phyloP scores from a whole-genome alignment of 2,329 filamentous ascomycete genomes.

The Teratosphaeriaceae sp. region DNA sequence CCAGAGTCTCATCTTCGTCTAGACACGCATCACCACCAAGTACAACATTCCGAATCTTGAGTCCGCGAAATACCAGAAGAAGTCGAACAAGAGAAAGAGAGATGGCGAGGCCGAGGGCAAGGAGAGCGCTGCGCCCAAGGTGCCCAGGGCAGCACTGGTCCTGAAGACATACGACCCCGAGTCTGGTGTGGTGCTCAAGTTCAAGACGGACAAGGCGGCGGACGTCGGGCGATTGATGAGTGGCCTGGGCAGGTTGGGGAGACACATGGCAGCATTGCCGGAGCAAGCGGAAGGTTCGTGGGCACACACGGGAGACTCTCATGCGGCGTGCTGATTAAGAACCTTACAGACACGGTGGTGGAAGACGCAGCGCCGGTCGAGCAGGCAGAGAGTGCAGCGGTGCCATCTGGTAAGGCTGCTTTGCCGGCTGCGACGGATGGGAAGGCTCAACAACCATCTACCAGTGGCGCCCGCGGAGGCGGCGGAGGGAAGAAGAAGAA shows the following conservation, averaged over 20 bases:
- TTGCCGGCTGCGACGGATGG: slow-evolving; percentile 4
- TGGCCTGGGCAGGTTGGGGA: slow-evolving; percentile 68
- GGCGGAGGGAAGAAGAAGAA: slow-evolving; percentile 45
- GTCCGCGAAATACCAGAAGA: slow-evolving; percentile 27
- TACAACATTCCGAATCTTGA: slow-evolving; percentile 59
- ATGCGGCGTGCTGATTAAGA: background rate
- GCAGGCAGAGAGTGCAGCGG: slow-evolving; percentile 6
- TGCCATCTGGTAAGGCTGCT: background rate
- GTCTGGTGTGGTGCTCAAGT: slow-evolving; percentile 79
- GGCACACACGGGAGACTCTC: background rate
- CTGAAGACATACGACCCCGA: slow-evolving; percentile 85
- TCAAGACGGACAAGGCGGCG: slow-evolving; percentile 81
- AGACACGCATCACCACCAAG: slow-evolving; percentile 90
- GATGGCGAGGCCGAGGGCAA: slow-evolving; percentile 17
- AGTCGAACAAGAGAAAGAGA: slow-evolving; percentile 20
- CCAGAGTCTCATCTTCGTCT: background rate
- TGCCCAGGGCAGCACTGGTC: slow-evolving; percentile 63
- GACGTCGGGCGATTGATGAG: slow-evolving; percentile 80
- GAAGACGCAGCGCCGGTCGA: slow-evolving; percentile 22
- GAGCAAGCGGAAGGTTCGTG: slow-evolving; percentile 34
- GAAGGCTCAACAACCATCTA: slow-evolving; percentile 11
- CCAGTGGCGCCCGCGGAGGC: slow-evolving; percentile 18
- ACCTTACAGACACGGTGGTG: slow-evolving; percentile 26
- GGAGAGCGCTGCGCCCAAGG: slow-evolving; percentile 33
- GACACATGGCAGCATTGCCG: slow-evolving; percentile 49